Base-by-base conservation (phyloP, 345 rosid genomes). In the Salix dunnii region DNA sequence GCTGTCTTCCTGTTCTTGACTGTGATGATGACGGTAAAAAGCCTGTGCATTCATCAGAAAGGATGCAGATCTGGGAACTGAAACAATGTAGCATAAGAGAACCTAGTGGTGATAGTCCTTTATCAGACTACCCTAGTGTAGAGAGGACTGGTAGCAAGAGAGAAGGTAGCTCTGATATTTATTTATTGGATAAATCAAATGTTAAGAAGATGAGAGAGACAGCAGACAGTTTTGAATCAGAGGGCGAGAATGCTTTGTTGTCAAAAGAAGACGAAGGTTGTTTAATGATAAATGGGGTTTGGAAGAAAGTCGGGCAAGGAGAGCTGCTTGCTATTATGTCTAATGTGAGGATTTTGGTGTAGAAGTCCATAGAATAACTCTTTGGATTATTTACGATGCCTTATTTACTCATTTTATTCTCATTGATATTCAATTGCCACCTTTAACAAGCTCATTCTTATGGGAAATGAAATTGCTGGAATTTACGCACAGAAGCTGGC, bases 1-100 rank as follows among this genome's bases (percentile, higher is more conserved):
- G 93, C 42, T 75, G 77, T 67, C 87, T 93, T 68, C 94, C 99
- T 67, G 77, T 76, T 74, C 94, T 95, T 31, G 90, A 82, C 79
- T 38, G 61, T 43, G 33, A 67, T 2, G 70, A 67, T 8, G 53
- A 31, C 23, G 11, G 55, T 73, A 78, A 72, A 48, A 74, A 71
- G 27, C 71, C 38, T 49, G 74, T 17, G 0, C 76, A 72, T 17
- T 60, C 31, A 74, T 82, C 76, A 43, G 85, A 83, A 75, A 77
- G 60, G 62, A 70, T 58, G 76, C 76, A 72, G 48, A 76, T 36
- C 48, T 12, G n/a, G 76, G 85, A 83, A 61, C 79, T 38, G 75
- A 80, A 61, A 70, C 74, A 0, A 4, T 70, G 74, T 17, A 73
- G 69, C 71, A 87, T 82, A 71, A 82, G 88, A 84, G 80, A 74